Percentiles rank a stretch among this genome's conserved stretches.
Conservation (phyloP, 1,139 yeast genomes). For the Candida frijolesensis region DNA sequence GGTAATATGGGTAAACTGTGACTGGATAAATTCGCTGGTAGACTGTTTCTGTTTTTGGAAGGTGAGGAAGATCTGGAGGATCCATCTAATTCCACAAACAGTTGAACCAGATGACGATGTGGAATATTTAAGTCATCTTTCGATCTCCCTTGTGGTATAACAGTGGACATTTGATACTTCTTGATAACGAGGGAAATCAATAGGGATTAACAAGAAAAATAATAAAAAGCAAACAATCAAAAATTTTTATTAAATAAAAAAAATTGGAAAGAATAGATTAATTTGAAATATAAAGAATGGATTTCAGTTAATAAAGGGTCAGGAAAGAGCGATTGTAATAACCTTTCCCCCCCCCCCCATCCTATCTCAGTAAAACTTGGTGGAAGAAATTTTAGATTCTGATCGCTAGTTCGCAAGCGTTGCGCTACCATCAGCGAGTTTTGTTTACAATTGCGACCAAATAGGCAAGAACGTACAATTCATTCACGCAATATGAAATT, state of each 20-base stretch:
- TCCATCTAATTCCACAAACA: conserved; percentile 16
- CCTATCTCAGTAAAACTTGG: neutral
- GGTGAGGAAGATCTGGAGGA: conserved; percentile 38
- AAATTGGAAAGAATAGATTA: neutral
- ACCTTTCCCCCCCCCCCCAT: neutral
- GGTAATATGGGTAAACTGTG: conserved; percentile 29
- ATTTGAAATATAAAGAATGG: neutral
- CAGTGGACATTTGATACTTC: neutral
- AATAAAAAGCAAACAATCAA: neutral
- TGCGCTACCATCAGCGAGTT: neutral
- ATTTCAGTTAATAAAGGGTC: neutral
- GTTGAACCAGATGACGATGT: neutral
- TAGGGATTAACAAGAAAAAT: neutral
- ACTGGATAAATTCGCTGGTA: conserved; percentile 21
- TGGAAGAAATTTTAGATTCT: neutral
- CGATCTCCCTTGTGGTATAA: conserved; percentile 14
- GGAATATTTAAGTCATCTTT: conserved; percentile 24
- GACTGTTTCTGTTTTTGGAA: conserved; percentile 26
- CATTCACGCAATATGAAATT: neutral
- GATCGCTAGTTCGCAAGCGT: neutral
- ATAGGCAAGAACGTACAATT: neutral
- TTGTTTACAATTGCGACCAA: neutral
- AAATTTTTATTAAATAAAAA: neutral
- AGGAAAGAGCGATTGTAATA: neutral
- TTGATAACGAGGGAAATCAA: neutral